A percentile compares a stretch with the other conserved stretches of the same genome.
phyloP scores from a whole-genome alignment of 306 rosid genomes.

The Ammopiptanthus mongolicus region DNA sequence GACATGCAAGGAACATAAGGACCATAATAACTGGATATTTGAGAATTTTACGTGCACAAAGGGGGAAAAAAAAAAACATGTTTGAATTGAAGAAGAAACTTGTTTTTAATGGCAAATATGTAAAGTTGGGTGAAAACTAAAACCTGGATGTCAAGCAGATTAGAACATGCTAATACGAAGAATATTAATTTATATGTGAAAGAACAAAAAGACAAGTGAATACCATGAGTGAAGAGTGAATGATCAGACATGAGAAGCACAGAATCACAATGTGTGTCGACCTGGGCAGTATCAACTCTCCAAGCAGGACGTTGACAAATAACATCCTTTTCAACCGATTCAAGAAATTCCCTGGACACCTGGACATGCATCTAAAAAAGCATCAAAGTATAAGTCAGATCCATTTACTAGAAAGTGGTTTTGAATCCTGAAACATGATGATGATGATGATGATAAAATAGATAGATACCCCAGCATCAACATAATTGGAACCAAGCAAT shows the following conservation, averaged over 20 bases:
- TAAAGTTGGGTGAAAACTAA: neutral
- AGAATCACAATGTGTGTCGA: slow-evolving; percentile 48
- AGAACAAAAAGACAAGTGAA: neutral
- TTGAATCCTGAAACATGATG: too few relatives aligned
- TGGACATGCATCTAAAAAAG: slow-evolving; percentile 45
- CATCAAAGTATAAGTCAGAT: slow-evolving; percentile 11
- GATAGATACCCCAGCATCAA: slow-evolving; percentile 93
- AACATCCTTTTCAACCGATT: slow-evolving; percentile 49
- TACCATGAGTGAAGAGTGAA: slow-evolving; percentile 71
- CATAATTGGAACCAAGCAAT: slow-evolving; percentile 65
- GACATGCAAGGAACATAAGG: neutral
- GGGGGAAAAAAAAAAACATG: neutral
- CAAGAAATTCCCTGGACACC: slow-evolving; percentile 61
- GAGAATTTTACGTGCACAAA: neutral
- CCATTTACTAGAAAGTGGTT: too few relatives aligned
- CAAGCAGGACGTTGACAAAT: slow-evolving; percentile 67
- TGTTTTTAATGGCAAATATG: neutral
- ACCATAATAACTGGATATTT: neutral
- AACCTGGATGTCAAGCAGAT: neutral
- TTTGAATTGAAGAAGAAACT: neutral
- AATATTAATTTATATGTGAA: neutral
- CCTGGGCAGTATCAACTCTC: slow-evolving; percentile 73
- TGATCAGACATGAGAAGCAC: slow-evolving; percentile 80
- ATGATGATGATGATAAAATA: too few relatives aligned
- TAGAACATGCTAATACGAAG: neutral